Evolutionary conservation across 1,284 basidiomycete species (phyloP).

Genomic region (Austropuccinia psidii): DNA sequence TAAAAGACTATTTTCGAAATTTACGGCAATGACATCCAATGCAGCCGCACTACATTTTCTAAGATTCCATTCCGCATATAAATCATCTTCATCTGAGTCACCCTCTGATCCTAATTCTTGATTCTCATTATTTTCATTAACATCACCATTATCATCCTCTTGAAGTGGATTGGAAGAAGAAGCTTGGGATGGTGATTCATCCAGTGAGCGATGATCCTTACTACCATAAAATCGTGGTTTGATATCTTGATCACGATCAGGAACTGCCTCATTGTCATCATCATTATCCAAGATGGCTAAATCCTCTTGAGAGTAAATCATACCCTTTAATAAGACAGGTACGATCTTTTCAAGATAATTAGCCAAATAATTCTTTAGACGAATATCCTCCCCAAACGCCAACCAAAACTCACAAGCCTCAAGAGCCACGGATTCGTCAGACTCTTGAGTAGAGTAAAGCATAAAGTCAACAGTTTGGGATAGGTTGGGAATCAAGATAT

Average conservation of each 20-base stretch:
- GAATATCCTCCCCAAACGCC: slow-evolving; percentile 91
- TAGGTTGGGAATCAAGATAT: slow-evolving; percentile 96
- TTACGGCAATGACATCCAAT: slow-evolving; percentile 89
- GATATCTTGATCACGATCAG: slow-evolving; percentile 82
- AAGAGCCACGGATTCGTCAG: slow-evolving; percentile 85
- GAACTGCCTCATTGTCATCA: slow-evolving; percentile 65
- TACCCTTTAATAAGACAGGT: slow-evolving; percentile 87
- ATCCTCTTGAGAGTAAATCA: slow-evolving; percentile 95
- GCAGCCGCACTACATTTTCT: slow-evolving; percentile 97
- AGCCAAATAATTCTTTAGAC: slow-evolving; percentile 71
- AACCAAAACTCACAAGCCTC: slow-evolving; percentile 99
- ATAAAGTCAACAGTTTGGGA: slow-evolving; percentile 94
- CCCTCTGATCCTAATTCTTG: slow-evolving; percentile 77
- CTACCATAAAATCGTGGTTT: slow-evolving; percentile 83
- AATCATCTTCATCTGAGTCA: slow-evolving; percentile 90
- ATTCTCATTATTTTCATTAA: slow-evolving; percentile 63
- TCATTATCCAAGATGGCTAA: slow-evolving; percentile 84
- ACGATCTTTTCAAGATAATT: slow-evolving; percentile 80
- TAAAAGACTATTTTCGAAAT: slow-evolving; percentile 77
- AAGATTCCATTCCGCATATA: slow-evolving; percentile 97
- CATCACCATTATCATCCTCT: slow-evolving; percentile 46
- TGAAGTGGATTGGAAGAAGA: not conserved
- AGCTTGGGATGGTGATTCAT: slow-evolving; percentile 36
- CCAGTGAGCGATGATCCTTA: slow-evolving; percentile 59
- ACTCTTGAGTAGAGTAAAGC: slow-evolving; percentile 95